These are phyloP conservation scores for Arthrobotrys sphaeroides DNA, from an alignment of 2,329 filamentous ascomycete genomes.

Conservation along the genomic window DNA sequence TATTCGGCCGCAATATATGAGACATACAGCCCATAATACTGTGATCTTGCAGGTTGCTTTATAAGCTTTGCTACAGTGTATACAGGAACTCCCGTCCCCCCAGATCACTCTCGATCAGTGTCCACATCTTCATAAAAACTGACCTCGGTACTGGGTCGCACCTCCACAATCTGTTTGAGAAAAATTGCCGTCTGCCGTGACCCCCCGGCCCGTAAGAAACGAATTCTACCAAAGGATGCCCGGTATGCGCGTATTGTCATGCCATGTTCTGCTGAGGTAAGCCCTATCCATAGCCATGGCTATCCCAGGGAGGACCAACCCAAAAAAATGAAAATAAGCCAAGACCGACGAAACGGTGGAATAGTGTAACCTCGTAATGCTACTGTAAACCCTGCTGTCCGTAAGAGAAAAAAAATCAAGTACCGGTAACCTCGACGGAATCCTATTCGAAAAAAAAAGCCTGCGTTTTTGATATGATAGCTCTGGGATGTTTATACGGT, in stretches of 20 bases:
- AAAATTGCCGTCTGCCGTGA: slow-evolving; percentile 22
- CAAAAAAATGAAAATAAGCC: neutral
- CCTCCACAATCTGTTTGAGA: neutral
- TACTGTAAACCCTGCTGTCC: slow-evolving; percentile 31
- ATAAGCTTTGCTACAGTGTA: neutral
- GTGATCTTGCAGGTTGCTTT: neutral
- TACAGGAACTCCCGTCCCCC: slow-evolving; percentile 9
- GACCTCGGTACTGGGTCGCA: slow-evolving; percentile 31
- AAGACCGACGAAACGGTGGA: slow-evolving; percentile 7
- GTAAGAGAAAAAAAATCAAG: neutral
- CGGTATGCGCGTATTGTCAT: neutral
- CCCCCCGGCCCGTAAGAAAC: slow-evolving; percentile 8
- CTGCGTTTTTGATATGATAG: neutral
- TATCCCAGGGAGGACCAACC: slow-evolving; percentile 23
- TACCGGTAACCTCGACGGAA: neutral
- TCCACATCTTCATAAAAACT: neutral
- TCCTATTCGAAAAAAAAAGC: neutral
- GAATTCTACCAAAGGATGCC: neutral
- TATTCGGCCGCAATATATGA: slow-evolving; percentile 44
- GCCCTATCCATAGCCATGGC: neutral
- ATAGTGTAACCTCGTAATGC: slow-evolving; percentile 46
- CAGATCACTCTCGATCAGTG: slow-evolving; percentile 17
- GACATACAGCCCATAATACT: slow-evolving; percentile 36
- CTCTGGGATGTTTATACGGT: neutral
- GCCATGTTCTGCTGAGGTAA: slow-evolving; percentile 31